These are phyloP conservation scores for Tubosaeta sp. DNA, from an alignment of 768 basidiomycete genomes.

Conservation along the genomic window DNA sequence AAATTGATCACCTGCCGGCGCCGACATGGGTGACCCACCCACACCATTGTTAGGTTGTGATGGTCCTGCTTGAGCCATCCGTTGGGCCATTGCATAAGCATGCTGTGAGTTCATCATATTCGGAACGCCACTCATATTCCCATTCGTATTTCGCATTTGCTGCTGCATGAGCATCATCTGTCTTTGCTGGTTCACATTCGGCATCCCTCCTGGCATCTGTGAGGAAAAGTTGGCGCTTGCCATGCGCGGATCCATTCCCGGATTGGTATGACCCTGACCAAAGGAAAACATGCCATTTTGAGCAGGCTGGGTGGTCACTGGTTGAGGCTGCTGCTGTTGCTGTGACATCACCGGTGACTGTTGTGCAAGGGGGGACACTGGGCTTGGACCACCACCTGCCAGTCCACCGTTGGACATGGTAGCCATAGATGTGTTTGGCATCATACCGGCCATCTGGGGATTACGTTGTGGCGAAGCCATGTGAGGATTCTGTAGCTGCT, in stretches of 20 bases:
- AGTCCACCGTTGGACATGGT: slow-evolving; percentile 25
- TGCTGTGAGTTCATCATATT: slow-evolving; percentile 33
- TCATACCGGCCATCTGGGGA: slow-evolving; percentile 29
- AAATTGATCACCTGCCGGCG: slow-evolving; percentile 38
- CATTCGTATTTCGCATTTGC: slow-evolving; percentile 28
- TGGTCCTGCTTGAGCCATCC: slow-evolving; percentile 40
- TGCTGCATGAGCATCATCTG: slow-evolving; percentile 41
- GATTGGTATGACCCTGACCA: slow-evolving; percentile 19
- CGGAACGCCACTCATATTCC: slow-evolving; percentile 21
- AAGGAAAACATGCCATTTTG: slow-evolving; percentile 33
- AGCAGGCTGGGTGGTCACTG: slow-evolving; percentile 23
- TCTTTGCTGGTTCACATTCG: slow-evolving; percentile 38
- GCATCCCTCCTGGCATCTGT: slow-evolving; percentile 29
- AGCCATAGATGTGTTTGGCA: slow-evolving; percentile 24
- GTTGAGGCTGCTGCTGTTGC: slow-evolving; percentile 16
- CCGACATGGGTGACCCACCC: slow-evolving; percentile 42
- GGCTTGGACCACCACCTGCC: slow-evolving; percentile 24
- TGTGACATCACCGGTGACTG: slow-evolving; percentile 29
- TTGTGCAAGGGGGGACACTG: slow-evolving; percentile 27
- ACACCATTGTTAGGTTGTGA: slow-evolving; percentile 25
- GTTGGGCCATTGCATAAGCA: slow-evolving; percentile 39
- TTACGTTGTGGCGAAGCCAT: slow-evolving; percentile 22
- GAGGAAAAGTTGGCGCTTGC: slow-evolving; percentile 24
- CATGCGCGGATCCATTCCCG: slow-evolving; percentile 31
- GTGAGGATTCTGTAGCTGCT: slow-evolving; percentile 30